Conservation (phyloP, 2,329 filamentous ascomycete genomes). For the Verticillium tricorpus region DNA sequence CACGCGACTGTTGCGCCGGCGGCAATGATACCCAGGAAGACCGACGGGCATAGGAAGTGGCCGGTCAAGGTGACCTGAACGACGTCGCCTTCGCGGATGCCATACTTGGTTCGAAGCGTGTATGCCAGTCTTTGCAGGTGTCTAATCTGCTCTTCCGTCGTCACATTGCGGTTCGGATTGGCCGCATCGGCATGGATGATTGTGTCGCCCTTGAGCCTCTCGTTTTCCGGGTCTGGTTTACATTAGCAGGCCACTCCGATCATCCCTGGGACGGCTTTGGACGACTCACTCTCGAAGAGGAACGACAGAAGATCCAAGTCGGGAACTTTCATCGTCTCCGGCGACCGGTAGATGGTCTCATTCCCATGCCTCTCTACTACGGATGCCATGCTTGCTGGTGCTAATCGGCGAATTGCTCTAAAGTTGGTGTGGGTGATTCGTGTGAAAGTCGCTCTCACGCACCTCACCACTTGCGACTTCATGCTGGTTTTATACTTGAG, state of each 20-base stretch:
- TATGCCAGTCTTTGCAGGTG: conserved; percentile 49
- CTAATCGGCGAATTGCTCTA: neutral
- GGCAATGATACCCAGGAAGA: conserved; percentile 53
- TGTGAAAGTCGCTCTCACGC: too few relatives aligned
- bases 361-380: conserved; percentile 9
- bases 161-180: conserved; percentile 48
- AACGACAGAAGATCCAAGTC: conserved; percentile 36
- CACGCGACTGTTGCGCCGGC: conserved; percentile 56
- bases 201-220: conserved; percentile 36
- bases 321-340: conserved; percentile 26
- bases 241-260: neutral
- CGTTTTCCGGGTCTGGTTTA: conserved; percentile 1
- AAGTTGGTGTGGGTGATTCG: too few relatives aligned
- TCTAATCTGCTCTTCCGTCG: conserved; percentile 42
- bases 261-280: neutral
- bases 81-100: conserved; percentile 42
- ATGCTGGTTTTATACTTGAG: neutral
- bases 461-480: too few relatives aligned
- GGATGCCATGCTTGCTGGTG: conserved; percentile 5
- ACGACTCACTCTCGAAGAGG: conserved; percentile 32
- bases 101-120: conserved; percentile 47
- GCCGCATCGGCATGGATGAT: conserved; percentile 53
- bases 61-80: conserved; percentile 54
- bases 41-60: conserved; percentile 46
- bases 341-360: conserved; percentile 31